Conservation (phyloP, 225 moss, liverwort and hornwort species). For the Lunularia cruciata region DNA sequence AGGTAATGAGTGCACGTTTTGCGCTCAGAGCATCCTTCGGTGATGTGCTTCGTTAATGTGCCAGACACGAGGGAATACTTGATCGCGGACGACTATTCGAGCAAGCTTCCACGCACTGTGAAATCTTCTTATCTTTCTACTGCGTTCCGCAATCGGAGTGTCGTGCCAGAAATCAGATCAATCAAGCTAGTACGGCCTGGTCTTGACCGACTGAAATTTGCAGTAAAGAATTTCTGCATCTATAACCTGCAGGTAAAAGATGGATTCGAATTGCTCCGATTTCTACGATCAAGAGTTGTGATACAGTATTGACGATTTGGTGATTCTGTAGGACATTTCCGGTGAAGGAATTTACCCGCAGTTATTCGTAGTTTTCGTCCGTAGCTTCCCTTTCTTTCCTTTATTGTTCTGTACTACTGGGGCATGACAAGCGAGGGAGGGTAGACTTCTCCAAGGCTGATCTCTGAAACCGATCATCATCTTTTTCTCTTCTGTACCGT, state of each 20-base stretch:
- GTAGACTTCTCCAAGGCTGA: background rate
- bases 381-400: background rate
- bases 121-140: background rate
- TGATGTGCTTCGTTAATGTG: no score
- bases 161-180: background rate
- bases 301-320: background rate
- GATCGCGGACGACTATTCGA: no score
- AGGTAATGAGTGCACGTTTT: no score
- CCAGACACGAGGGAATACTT: no score
- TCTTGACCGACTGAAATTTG: slow-evolving; percentile 6
- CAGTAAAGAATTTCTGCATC: background rate
- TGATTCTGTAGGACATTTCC: background rate
- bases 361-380: background rate
- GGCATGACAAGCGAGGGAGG: background rate
- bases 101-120: slow-evolving; percentile 4
- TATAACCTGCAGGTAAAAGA: slow-evolving; percentile 1
- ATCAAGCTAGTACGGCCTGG: background rate
- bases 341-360: background rate
- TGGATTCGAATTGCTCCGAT: slow-evolving; percentile 1
- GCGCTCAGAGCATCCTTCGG: no score
- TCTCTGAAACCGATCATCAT: background rate
- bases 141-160: background rate
- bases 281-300: background rate
- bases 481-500: background rate
- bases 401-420: background rate